Base-by-base conservation (phyloP, 352 stramenopile genomes). In the Pythium periplocum region DNA sequence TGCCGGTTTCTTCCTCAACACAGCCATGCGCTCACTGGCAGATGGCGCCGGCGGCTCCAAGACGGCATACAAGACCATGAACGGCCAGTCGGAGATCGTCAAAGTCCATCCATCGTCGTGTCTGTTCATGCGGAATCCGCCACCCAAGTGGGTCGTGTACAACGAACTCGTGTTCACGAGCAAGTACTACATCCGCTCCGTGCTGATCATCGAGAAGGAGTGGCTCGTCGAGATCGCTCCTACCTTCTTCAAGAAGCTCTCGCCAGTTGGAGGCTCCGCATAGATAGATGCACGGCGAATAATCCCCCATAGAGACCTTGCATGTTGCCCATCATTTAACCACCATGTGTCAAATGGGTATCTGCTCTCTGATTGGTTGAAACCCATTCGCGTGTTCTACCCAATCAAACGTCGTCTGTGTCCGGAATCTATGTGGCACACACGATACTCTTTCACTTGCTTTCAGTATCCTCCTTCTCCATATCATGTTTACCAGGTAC, bases 101-200 rank as follows among this genome's bases (percentile, higher is more conserved):
- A 92, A 94, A 55, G 80, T 96, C 48, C 87, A 96, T 48, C 87
- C 87, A 34, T 94, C 84, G 38, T 96, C 86, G 39, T 89, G 80
- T 38, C 60, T 96, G 32, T 95, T 94, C 57, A 91, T 90, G 83
- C 84, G 84, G 45, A 94, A 96, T 53, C 85, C 86, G 12, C 74
- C 83, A 38, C 83, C 83, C 1, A 87, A 94, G 54, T 95, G 72
- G 68, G 74, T 95, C 45, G 71, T 95, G 11, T 94, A 91, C 68
- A 93, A 96, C 56, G 87, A 96, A 60, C 69, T 96, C 40, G 85
- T 96, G 53, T 92, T 92, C 59, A 96, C 87, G 31, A 94, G 83
- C 63, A 95, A 94, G 54, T 85, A 96, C 61, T 96, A 96, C 68
- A 91, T 96, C 57, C 83, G 87, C 6, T 87, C 80, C 4, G 82